Conservation (phyloP, 2,329 filamentous ascomycete species). For the Ophiobolus disseminans region DNA sequence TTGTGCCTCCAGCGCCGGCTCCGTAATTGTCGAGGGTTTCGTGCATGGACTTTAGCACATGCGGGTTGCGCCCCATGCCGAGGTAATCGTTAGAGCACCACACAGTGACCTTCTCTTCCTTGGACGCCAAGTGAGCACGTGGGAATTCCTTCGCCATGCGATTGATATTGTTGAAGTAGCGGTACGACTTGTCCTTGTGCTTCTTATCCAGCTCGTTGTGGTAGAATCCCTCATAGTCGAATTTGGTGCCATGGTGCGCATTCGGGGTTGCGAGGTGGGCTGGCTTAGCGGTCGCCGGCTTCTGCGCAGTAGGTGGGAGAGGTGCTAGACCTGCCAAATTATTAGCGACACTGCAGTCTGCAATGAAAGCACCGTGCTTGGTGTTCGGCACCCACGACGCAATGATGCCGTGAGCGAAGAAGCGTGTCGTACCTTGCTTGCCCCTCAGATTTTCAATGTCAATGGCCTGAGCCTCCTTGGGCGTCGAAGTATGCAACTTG, state of each 20-base stretch:
- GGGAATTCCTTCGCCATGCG: conserved; percentile 95
- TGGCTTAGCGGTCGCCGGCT: conserved; percentile 27
- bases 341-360: conserved; percentile 14
- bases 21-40: conserved; percentile 93
- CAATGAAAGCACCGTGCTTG: background rate
- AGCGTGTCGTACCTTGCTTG: conserved; percentile 51
- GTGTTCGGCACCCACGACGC: background rate
- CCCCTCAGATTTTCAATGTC: conserved; percentile 58
- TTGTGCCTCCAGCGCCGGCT: conserved; percentile 90
- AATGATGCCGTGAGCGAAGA: background rate
- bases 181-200: conserved; percentile 99
- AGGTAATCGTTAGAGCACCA: conserved; percentile 99
- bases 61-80: conserved; percentile 91
- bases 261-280: conserved; percentile 53
- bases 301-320: conserved; percentile 38
- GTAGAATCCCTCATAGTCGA: conserved; percentile 93
- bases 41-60: conserved; percentile 91
- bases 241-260: conserved; percentile 64
- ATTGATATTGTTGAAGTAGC: conserved; percentile 99
- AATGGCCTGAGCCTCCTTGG: conserved; percentile 79
- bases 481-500: conserved; percentile 79
- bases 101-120: conserved; percentile 88
- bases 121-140: conserved; percentile 84
- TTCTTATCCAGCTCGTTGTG: conserved; percentile 91
- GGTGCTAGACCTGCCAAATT: conserved; percentile 32